Percentiles rank a stretch among this genome's conserved stretches.
phyloP scores from a whole-genome alignment of 805 yeast genomes.

The Yamadazyma phyllophila region DNA sequence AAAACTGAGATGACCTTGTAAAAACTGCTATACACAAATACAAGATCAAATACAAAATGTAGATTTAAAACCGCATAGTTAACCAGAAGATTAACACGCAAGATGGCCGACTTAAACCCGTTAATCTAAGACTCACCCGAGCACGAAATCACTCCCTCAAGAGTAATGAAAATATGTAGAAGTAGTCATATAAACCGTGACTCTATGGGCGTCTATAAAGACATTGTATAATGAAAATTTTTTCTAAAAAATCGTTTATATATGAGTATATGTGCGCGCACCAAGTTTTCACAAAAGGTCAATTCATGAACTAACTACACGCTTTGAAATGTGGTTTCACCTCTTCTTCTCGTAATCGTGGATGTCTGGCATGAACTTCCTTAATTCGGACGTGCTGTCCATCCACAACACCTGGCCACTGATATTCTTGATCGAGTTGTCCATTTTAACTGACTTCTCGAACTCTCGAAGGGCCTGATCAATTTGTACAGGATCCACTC shows the following conservation, averaged over 20 bases:
- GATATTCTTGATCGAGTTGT: slow-evolving; percentile 53
- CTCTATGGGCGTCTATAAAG: slow-evolving; percentile 81
- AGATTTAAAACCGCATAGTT: slow-evolving; percentile 76
- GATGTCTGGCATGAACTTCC: slow-evolving; percentile 53
- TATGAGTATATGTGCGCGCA: slow-evolving; percentile 12
- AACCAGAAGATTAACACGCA: slow-evolving; percentile 51
- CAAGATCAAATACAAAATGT: slow-evolving; percentile 36
- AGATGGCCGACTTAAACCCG: slow-evolving; percentile 49
- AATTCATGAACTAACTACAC: not conserved
- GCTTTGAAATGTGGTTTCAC: not conserved
- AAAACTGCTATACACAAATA: not conserved
- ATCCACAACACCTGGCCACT: slow-evolving; percentile 60
- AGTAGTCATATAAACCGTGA: slow-evolving; percentile 52
- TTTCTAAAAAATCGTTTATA: not conserved
- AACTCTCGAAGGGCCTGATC: slow-evolving; percentile 54
- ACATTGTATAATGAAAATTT: slow-evolving; percentile 38
- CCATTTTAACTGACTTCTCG: slow-evolving; percentile 57
- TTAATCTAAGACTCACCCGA: slow-evolving; percentile 89
- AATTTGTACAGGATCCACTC: slow-evolving; percentile 55
- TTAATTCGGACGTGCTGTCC: slow-evolving; percentile 49
- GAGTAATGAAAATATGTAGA: slow-evolving; percentile 48
- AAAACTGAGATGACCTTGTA: not conserved
- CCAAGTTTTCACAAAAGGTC: slow-evolving; percentile 25
- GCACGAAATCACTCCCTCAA: slow-evolving; percentile 65
- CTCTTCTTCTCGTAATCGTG: slow-evolving; percentile 54